Percentiles rank a stretch among this genome's conserved stretches.
phyloP scores from a whole-genome alignment of 2,329 filamentous ascomycete species.

The Pseudogymnoascus sp. region DNA sequence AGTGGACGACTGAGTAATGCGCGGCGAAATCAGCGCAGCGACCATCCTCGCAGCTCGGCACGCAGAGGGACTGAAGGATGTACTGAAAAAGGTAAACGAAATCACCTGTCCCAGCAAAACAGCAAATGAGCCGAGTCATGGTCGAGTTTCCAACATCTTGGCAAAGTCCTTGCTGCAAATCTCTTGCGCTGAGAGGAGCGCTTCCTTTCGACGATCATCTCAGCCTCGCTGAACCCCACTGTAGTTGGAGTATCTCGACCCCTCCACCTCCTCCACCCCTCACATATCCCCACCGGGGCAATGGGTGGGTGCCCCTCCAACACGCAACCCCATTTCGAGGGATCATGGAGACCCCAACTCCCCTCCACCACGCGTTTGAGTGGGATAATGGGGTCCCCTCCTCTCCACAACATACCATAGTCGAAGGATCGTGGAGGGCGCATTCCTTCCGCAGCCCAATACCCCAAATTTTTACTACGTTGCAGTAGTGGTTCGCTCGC shows the following conservation, averaged over 20 bases:
- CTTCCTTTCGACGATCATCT: constrained; percentile 3
- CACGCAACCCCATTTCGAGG: background rate
- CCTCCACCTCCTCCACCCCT: background rate
- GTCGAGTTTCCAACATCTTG: constrained; percentile 5
- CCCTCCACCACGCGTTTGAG: background rate
- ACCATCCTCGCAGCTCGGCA: background rate
- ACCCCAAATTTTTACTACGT: background rate
- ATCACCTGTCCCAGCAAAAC: background rate
- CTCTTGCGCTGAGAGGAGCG: background rate
- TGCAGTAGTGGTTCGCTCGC: background rate
- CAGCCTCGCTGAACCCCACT: background rate
- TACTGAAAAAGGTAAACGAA: background rate
- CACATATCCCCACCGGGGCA: background rate
- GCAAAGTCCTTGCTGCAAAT: background rate
- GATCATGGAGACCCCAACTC: background rate
- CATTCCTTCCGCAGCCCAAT: background rate
- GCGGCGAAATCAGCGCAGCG: background rate
- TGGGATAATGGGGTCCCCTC: background rate
- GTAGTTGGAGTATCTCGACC: background rate
- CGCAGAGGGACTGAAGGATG: background rate
- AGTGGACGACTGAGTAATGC: background rate
- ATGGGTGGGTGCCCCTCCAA: background rate
- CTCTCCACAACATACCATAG: background rate
- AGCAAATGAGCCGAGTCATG: constrained; percentile 4
- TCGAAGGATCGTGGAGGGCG: background rate